Base-by-base conservation (phyloP, 257 asterid species). In the Galeopsis tetrahit region DNA sequence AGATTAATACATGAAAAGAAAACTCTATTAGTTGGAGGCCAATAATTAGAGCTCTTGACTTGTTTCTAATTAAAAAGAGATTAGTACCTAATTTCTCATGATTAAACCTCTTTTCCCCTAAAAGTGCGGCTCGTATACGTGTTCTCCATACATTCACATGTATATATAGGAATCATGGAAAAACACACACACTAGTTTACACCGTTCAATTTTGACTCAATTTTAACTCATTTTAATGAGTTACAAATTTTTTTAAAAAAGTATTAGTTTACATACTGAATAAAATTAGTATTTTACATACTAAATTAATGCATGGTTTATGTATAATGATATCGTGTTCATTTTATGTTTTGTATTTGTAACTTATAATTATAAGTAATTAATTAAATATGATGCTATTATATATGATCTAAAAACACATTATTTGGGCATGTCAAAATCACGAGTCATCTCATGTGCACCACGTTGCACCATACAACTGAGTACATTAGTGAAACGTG, bases 11-110 rank as follows among this genome's bases (percentile, higher is more conserved):
- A n/a, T 65, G 43, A n/a, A 49, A 49, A 14, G n/a, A 11, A 15
- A 43, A 38, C 58, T 63, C 70, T 34, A 61, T 39, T 66, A 68
- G 69, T 68, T 76, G 53, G 77, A 59, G 15, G 13, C 55, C 79
- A 80, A 73, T 80, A 63, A 76, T 76, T 38, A 57, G 14, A 42
- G 5, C 15, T 53, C 44, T 75, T 21, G 59, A 70, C 73, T 71
- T 62, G 33, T 8, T 63, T 7, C 10, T 34, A 34, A 53, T 55
- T 44, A 38, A 14, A 49, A 14, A 33, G 28, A 63, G 14, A 21
- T 7, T 33, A 46, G 36, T 55, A 56, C 76, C 46, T 28, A 60
- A 68, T 75, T 68, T 63, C 7, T 52, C 2, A 65, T 72, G 66
- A 71, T 60, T 36, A 35, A 64, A 1, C 63, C 21, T 10, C 42